phyloP scores from a whole-genome alignment of 164 flowering plant genomes.

The Vitis labrusca region DNA sequence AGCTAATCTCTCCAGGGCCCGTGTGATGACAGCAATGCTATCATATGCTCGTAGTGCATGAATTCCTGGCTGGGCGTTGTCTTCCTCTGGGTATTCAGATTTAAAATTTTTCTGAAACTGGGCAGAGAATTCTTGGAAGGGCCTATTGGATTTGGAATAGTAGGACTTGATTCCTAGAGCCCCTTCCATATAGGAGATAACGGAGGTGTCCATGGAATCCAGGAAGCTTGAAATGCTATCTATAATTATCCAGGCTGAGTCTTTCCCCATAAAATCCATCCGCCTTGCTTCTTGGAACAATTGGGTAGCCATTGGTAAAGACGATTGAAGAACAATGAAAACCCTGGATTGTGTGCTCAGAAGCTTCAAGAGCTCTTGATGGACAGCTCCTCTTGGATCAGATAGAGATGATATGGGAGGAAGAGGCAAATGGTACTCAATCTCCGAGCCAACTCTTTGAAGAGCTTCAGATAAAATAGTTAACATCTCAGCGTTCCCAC shows the following conservation, averaged over 20 bases:
- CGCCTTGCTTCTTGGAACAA: slow-evolving; percentile 36
- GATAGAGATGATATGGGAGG: slow-evolving; percentile 27
- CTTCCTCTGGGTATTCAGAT: slow-evolving; percentile 21
- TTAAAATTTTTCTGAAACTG: slow-evolving; percentile 15
- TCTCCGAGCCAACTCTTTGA: slow-evolving; percentile 21
- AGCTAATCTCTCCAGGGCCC: slow-evolving; percentile 7
- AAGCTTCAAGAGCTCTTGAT: slow-evolving; percentile 20
- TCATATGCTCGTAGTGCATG: slow-evolving; percentile 43
- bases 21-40: slow-evolving; percentile 12
- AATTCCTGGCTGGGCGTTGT: slow-evolving; percentile 23
- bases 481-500: slow-evolving; percentile 25
- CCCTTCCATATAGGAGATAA: slow-evolving; percentile 33
- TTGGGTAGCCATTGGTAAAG: slow-evolving; percentile 18
- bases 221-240: slow-evolving; percentile 28
- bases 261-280: slow-evolving; percentile 29
- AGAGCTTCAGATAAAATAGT: slow-evolving; percentile 27
- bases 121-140: slow-evolving; percentile 8
- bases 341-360: slow-evolving; percentile 21
- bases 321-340: slow-evolving; percentile 32
- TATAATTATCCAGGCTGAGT: slow-evolving; percentile 40
- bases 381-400: slow-evolving; percentile 16
- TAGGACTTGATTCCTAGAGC: slow-evolving; percentile 34
- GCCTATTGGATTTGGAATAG: slow-evolving; percentile 8
- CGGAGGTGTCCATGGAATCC: slow-evolving; percentile 23
- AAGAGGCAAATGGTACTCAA: slow-evolving; percentile 31